Evolutionary conservation across 495 filamentous ascomycete species (phyloP), one percentile per base, ranked within the genome.

Genomic region (Neurospora sp.): DNA sequence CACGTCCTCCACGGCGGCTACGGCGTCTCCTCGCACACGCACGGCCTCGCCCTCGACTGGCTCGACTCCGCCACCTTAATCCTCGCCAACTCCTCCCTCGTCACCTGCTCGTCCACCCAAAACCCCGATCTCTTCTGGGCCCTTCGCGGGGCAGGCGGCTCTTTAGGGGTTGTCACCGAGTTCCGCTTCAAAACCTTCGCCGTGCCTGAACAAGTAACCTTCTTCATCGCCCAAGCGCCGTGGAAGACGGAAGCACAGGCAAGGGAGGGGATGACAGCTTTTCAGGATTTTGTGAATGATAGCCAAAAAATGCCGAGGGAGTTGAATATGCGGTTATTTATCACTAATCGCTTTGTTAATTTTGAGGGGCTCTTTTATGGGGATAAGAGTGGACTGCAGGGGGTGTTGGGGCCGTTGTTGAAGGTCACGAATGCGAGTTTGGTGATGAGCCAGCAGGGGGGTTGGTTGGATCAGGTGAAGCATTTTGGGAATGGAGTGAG

Each of bases 71-170:
- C 83, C 20, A 84, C 83, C 10, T 76, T 86, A 14, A 78, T 83
- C 5, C 77, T 86, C 23, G 84, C 84, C 74, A 85, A 85, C 70
- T 81, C 80, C 16, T 80, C 78, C 31, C 72, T 85, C 4, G 80
- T 84, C 23, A 79, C 82, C 54, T 71, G 78, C 42, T 85, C 84
- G 0, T 75, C 74, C 27, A 84, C 79, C 0, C 81, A 84, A 73
- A 84, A 85, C 75, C 71, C 80, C n/a, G 84, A 86, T 9, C 74
- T 85, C 7, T 86, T 83, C 74, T 86, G 83, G 84, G 84, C 83
- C 11, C 69, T 86, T 44, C 80, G 82, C 27, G 84, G 83, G 7
- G 83, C 84, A 0, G 84, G 84, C 27, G 80, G 79, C 0, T 83
- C 82, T 41, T 79, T 85, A 54, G 84, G 83, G 12, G 74, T 86